Evolutionary conservation across 768 basidiomycete genomes (phyloP).

Genomic region (Coprinellus micaceus): DNA sequence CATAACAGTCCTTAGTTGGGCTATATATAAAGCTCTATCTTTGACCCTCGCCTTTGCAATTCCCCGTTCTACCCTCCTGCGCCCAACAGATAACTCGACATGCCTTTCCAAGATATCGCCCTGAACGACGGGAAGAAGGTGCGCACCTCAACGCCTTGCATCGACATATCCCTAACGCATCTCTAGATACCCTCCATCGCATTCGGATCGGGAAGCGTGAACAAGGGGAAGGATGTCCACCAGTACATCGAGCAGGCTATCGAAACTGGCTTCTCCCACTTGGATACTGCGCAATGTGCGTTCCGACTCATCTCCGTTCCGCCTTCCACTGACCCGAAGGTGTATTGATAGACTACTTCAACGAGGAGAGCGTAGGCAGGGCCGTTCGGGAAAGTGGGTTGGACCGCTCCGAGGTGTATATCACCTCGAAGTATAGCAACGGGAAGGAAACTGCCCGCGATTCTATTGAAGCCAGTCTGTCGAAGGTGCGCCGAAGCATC

Average conservation of each 20-base stretch:
- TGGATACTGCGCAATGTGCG: constrained; percentile 59
- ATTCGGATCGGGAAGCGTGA: constrained; percentile 54
- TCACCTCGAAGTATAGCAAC: constrained; percentile 52
- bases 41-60: too few relatives aligned
- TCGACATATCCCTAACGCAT: neutral
- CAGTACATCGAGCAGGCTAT: constrained; percentile 55
- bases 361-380: constrained; percentile 30
- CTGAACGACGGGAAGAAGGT: constrained; percentile 43
- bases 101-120: constrained; percentile 37
- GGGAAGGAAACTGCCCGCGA: constrained; percentile 34
- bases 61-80: neutral
- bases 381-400: constrained; percentile 38
- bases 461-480: constrained; percentile 45
- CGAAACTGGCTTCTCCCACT: constrained; percentile 56
- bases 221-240: constrained; percentile 46
- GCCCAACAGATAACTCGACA: constrained; percentile 12
- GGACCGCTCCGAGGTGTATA: constrained; percentile 40
- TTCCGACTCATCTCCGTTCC: neutral
- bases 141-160: neutral
- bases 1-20: neutral
- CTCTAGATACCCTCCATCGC: constrained; percentile 58
- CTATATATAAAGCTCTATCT: too few relatives aligned
- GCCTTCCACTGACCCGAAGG: neutral
- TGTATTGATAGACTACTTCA: constrained; percentile 40
- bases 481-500: constrained; percentile 35